Percentiles rank a stretch among this genome's conserved stretches.
These are phyloP conservation scores for Dictyophora rubrovolvata DNA, from an alignment of 768 basidiomycete genomes.

Conservation along the genomic window DNA sequence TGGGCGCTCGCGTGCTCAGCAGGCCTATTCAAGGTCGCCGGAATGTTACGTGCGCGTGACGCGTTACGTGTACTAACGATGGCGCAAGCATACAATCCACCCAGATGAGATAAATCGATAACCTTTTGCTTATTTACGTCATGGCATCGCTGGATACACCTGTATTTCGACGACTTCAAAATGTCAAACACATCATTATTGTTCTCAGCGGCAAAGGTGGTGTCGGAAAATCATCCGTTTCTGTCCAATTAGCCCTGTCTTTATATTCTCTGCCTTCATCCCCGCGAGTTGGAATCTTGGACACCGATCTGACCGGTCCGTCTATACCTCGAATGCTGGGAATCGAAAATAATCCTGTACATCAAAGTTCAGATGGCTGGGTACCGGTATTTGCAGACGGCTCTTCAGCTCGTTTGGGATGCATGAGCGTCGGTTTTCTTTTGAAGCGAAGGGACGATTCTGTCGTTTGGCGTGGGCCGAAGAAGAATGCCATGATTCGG, in stretches of 20 bases:
- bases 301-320: conserved; percentile 89
- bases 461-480: conserved; percentile 97
- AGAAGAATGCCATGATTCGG: conserved; percentile 97
- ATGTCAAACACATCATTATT: conserved; percentile 79
- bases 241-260: conserved; percentile 83
- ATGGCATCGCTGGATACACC: conserved; percentile 34
- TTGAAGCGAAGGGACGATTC: conserved; percentile 84
- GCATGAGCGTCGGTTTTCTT: conserved; percentile 96
- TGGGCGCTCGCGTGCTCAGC: too few species aligned
- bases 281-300: conserved; percentile 79
- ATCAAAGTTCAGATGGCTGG: conserved; percentile 94
- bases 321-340: conserved; percentile 95
- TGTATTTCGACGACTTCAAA: conserved; percentile 57
- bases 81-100: too few species aligned
- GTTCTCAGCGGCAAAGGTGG: conserved; percentile 97
- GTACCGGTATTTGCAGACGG: conserved; percentile 96
- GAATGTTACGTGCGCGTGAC: too few species aligned
- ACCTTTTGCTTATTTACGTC: not conserved
- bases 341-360: conserved; percentile 75
- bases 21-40: too few species aligned
- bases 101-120: too few species aligned
- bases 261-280: conserved; percentile 40
- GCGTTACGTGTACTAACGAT: too few species aligned
- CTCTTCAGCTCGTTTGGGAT: conserved; percentile 59
- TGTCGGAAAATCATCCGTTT: conserved; percentile 96